Evolutionary conservation across 441 rosid species (phyloP).

Genomic region (Manihot esculenta): DNA sequence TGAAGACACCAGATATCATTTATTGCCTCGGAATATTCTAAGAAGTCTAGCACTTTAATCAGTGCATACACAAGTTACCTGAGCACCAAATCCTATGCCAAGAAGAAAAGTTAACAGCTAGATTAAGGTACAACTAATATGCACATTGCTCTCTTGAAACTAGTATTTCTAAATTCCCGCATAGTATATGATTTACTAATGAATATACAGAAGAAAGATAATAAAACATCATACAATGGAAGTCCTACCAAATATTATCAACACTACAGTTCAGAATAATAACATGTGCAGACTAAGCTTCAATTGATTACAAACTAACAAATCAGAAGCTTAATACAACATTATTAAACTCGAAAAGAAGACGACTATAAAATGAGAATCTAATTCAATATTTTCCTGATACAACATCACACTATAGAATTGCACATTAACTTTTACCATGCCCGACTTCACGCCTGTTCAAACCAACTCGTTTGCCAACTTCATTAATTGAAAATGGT

Average conservation of each 20-base stretch:
- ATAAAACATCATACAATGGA: background rate
- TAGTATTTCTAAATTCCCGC: background rate
- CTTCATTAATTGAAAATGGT: constrained; percentile 88
- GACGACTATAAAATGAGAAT: background rate
- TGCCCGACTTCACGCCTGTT: constrained; percentile 99
- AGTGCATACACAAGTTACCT: background rate
- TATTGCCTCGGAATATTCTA: constrained; percentile 1
- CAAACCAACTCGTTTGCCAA: constrained; percentile 85
- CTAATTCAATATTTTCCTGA: background rate
- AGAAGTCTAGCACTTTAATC: background rate
- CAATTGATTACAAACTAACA: background rate
- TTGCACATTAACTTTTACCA: constrained; percentile 47
- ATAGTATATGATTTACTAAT: background rate
- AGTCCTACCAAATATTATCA: background rate
- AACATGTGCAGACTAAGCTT: background rate
- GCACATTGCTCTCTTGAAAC: background rate
- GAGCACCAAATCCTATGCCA: background rate
- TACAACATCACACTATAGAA: background rate
- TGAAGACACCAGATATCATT: constrained; percentile 20
- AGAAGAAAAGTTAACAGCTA: background rate
- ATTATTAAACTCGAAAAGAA: background rate
- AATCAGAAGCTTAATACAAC: background rate
- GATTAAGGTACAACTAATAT: background rate
- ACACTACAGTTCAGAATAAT: background rate
- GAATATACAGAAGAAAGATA: background rate